Conservation (phyloP, 139 green algal genomes). For the Coelastrella sp. region DNA sequence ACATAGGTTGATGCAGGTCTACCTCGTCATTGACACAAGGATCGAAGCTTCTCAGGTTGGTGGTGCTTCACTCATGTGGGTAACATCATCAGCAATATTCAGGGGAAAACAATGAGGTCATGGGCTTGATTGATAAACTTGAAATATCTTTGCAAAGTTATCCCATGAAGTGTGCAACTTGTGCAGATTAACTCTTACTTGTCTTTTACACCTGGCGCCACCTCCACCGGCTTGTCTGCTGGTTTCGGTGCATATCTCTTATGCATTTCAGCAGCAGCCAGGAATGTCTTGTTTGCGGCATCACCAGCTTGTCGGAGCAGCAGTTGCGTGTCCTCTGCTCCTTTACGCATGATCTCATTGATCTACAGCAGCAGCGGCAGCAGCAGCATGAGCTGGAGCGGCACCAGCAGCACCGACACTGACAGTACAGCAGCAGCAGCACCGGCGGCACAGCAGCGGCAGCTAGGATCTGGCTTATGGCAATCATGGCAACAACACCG, state of each 20-base stretch:
- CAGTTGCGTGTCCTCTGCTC: slow-evolving; percentile 43
- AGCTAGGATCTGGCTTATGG: too few relatives aligned
- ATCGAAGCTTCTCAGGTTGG: too few relatives aligned
- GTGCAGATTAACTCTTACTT: slow-evolving; percentile 11
- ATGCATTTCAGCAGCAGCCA: slow-evolving; percentile 45
- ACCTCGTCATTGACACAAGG: too few relatives aligned
- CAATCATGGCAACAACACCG: too few relatives aligned
- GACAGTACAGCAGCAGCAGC: too few relatives aligned
- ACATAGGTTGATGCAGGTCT: too few relatives aligned
- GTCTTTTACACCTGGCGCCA: slow-evolving; percentile 10
- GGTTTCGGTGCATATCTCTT: slow-evolving; percentile 49
- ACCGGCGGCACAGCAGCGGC: too few relatives aligned
- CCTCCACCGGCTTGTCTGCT: slow-evolving; percentile 20
- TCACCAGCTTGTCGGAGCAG: slow-evolving; percentile 28
- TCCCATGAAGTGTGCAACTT: too few relatives aligned
- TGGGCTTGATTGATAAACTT: neutral
- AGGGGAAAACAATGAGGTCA: too few relatives aligned
- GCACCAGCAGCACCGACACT: neutral
- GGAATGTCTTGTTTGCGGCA: slow-evolving; percentile 6
- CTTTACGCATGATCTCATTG: slow-evolving; percentile 51
- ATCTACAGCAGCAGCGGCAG: slow-evolving; percentile 26
- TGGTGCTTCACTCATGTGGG: too few relatives aligned
- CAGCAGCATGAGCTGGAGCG: neutral
- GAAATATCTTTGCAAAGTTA: neutral
- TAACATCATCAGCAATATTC: too few relatives aligned